Base-by-base conservation (phyloP, 2,329 filamentous ascomycete species). In the Amauroascus verrucosus region DNA sequence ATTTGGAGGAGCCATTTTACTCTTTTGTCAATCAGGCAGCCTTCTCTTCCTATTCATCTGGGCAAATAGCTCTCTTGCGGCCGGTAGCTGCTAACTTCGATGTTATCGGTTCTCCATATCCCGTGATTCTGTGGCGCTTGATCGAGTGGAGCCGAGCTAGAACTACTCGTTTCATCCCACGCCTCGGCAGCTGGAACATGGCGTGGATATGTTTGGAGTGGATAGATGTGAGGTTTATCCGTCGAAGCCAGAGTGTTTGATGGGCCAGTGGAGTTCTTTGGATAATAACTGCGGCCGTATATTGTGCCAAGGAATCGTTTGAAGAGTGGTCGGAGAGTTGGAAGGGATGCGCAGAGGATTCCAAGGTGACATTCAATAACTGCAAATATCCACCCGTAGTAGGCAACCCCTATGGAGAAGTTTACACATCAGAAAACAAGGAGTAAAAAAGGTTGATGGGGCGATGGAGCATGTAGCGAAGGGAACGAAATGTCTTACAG, bases 281-380 rank as follows among this genome's bases (percentile, higher is more conserved):
- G n/a, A 7, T 3, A 9, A 18, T 44, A 51, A 28, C 28, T 26
- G 26, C 49, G 43, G 30, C 26, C 28, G 28, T 51, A 37, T 9
- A 44, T 22, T 6, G 49, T 37, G 16, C 38, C 40, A n/a, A 47
- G 38, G 26, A 50, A 54, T 47, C 47, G 53, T n/a, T 38, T 38
- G 38, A 44, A 50, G 24, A 54, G 53, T 1, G 38, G 35, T 51
- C 47, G 37, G 14, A 54, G 33, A 20, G 53, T 38, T 8, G 53
- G 53, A 16, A 47, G 16, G 2, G 47, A 49, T 5, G 53, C 53
- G 28, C 46, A 50, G 35, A 54, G 51, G 20, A 54, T 46, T 22
- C 38, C 47, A n/a, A 54, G 38, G 18, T 51, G 32, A 37, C 47
- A 49, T 47, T 54, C 53, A 16, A 50, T 18, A 1, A 22, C 46